Evolutionary conservation across 148 eudicot genomes (phyloP), one percentile per base, ranked within the genome.

Genomic region (Limonium bicolor): DNA sequence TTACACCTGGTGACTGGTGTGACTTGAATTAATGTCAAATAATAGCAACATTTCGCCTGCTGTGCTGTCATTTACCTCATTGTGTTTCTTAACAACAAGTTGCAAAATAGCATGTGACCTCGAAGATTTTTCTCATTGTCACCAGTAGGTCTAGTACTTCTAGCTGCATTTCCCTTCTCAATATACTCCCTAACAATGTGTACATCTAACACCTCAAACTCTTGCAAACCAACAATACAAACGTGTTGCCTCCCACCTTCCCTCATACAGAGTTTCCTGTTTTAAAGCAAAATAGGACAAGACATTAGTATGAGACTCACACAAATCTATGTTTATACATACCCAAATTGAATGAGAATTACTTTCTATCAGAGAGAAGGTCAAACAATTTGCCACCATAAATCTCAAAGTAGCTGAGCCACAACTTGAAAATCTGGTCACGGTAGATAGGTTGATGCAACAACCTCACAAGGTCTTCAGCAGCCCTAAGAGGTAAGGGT

Each of bases 341-440:
- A n/a, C n/a, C n/a, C n/a, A n/a, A n/a, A n/a, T n/a, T n/a, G n/a
- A n/a, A n/a, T n/a, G n/a, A n/a, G n/a, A n/a, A n/a, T 34, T 53
- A 88, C 96, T 80, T 88, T 58, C 96, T 70, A 20, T 90, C 97
- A 49, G 68, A 68, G 13, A 84, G 81, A 44, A 90, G 97, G 63
- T 90, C 97, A 59, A 58, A 90, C 22, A 84, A 78, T 60, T 90
- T 90, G 50, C 97, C 97, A 28, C 97, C 97, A 64, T 90, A 90
- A 51, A 90, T 90, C 77, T 90, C 97, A 54, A 90, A 90, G 63
- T 74, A 90, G 54, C 97, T 90, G 61, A 90, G 97, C 97, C 97
- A 90, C 67, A 90, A 22, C 47, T 90, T 90, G 62, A 77, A 90
- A 75, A 67, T 80, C 68, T 90, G 93, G 45, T 65, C 71, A 42